Conservation (phyloP, 202 grass and related monocot species). For the Panicum virgatum region DNA sequence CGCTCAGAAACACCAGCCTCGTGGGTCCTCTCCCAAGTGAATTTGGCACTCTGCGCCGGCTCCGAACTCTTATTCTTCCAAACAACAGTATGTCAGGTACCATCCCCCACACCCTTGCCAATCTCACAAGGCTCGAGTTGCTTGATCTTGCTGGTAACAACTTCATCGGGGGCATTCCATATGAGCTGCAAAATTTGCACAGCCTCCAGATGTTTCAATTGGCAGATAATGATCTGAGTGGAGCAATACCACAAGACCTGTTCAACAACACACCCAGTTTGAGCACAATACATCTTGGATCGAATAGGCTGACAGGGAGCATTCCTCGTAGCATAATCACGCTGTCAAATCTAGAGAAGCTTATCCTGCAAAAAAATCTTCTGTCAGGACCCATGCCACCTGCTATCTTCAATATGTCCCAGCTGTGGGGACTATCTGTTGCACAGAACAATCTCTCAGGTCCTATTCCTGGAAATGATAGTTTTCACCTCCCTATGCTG, state of each 20-base stretch:
- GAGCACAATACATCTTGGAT: constrained; percentile 23
- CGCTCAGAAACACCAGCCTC: constrained; percentile 39
- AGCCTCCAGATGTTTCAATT: background rate
- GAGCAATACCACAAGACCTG: constrained; percentile 31
- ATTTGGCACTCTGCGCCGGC: constrained; percentile 35
- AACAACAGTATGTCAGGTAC: constrained; percentile 49
- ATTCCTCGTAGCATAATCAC: constrained; percentile 41
- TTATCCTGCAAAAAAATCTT: constrained; percentile 43
- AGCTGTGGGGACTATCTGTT: constrained; percentile 6
- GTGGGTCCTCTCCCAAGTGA: constrained; percentile 32
- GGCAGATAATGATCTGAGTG: constrained; percentile 20
- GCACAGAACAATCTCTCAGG: constrained; percentile 52
- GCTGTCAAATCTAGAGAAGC: constrained; percentile 33
- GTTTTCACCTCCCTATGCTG: constrained; percentile 50
- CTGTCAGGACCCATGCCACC: constrained; percentile 46
- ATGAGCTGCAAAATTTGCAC: constrained; percentile 29
- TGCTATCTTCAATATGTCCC: constrained; percentile 37
- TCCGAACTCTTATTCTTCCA: constrained; percentile 24
- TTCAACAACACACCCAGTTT: constrained; percentile 49
- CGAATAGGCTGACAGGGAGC: constrained; percentile 43
- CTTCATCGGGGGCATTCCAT: constrained; percentile 32
- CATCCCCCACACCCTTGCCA: constrained; percentile 43
- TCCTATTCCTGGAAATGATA: constrained; percentile 38
- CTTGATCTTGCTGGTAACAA: constrained; percentile 44
- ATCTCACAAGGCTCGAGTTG: constrained; percentile 33